Conservation (phyloP, 139 green algal genomes). For the Coelastrella sp. region DNA sequence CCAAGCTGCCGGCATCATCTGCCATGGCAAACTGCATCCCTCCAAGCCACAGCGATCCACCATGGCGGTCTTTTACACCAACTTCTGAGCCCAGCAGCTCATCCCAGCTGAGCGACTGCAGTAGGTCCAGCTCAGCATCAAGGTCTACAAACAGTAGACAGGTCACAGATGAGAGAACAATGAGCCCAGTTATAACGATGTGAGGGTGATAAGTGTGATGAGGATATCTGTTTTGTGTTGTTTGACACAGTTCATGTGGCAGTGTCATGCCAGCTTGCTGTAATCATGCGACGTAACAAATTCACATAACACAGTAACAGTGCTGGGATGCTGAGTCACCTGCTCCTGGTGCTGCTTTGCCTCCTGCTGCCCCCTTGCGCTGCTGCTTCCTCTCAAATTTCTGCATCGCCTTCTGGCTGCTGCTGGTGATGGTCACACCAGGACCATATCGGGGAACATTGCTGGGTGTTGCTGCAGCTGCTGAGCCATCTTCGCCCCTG, state of each 20-base stretch:
- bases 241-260: no score
- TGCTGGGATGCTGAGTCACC: not conserved
- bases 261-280: no score
- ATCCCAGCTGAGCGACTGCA: constrained; percentile 54
- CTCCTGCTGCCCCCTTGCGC: constrained; percentile 37
- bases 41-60: constrained; percentile 41
- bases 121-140: constrained; percentile 27
- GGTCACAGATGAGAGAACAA: no score
- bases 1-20: constrained; percentile 26
- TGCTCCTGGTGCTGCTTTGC: constrained; percentile 11
- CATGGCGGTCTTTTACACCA: constrained; percentile 39
- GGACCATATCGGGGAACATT: constrained; percentile 52
- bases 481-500: not conserved
- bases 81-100: constrained; percentile 72
- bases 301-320: not conserved
- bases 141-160: not conserved
- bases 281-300: not conserved
- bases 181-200: no score
- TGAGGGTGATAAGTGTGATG: no score
- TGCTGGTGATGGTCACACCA: constrained; percentile 64
- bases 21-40: constrained; percentile 50
- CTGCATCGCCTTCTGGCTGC: constrained; percentile 70
- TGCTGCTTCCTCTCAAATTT: constrained; percentile 82
- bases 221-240: no score
- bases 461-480: not conserved